Conservation (phyloP, 306 rosid species). For the Phaseolus lunatus region DNA sequence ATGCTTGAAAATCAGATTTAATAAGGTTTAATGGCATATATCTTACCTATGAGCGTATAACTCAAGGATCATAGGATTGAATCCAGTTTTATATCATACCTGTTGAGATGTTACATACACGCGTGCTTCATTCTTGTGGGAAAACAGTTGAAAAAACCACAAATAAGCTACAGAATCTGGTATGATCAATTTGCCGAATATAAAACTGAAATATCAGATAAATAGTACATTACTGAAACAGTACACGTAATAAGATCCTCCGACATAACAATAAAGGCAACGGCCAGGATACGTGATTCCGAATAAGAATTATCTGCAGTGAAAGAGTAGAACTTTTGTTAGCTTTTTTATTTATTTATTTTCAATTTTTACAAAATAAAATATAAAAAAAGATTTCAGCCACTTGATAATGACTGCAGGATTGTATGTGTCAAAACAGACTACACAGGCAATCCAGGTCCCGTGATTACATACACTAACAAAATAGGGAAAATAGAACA, state of each 20-base stretch:
- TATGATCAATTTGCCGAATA: not conserved
- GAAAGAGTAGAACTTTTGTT: not conserved
- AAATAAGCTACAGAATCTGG: not conserved
- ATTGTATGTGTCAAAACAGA: not conserved
- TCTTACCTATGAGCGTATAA: not conserved
- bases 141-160: not conserved
- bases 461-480: slow-evolving; percentile 10
- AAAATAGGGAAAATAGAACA: not conserved
- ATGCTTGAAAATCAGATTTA: slow-evolving; percentile 11
- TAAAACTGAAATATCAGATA: not conserved
- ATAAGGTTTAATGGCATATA: not conserved
- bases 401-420: not conserved
- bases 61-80: not conserved
- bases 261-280: slow-evolving; percentile 4
- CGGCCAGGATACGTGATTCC: not conserved
- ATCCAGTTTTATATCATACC: slow-evolving; percentile 4
- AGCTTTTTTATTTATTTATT: too few species aligned
- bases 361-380: not conserved
- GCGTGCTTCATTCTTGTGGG: slow-evolving; percentile 4
- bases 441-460: not conserved
- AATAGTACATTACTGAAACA: not conserved
- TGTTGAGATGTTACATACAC: not conserved
- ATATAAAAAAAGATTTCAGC: not conserved
- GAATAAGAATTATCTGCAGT: not conserved
- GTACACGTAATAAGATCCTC: not conserved